These are phyloP conservation scores for Orobanche coerulescens DNA, from an alignment of 257 asterid genomes.

Conservation along the genomic window DNA sequence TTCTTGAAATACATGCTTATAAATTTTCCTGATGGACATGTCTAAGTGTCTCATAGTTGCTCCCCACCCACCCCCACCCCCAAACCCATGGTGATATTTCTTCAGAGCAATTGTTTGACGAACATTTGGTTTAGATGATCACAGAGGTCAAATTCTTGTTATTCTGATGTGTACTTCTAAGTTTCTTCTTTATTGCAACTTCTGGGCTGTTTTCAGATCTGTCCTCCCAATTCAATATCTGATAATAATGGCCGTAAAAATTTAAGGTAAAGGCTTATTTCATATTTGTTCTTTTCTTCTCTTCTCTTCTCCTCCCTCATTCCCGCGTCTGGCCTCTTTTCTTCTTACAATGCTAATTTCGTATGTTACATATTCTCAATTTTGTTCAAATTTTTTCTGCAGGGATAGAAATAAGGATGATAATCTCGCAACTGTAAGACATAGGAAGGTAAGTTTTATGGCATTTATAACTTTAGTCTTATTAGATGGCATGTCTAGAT, in stretches of 20 bases:
- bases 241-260: slow-evolving; percentile 58
- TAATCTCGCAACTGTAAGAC: slow-evolving; percentile 41
- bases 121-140: background rate
- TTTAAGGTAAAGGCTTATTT: slow-evolving; percentile 36
- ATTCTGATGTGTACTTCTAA: background rate
- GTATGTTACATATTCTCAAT: slow-evolving; percentile 14
- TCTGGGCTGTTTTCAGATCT: slow-evolving; percentile 32
- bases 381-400: slow-evolving; percentile 20
- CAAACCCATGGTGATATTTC: no score
- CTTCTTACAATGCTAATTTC: background rate
- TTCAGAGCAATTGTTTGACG: no score
- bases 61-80: no score
- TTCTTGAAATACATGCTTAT: background rate
- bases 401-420: slow-evolving; percentile 63
- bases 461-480: background rate
- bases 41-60: no score
- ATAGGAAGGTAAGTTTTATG: slow-evolving; percentile 53
- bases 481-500: background rate
- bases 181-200: background rate
- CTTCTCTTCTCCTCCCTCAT: background rate
- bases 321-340: background rate
- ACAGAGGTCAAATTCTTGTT: background rate
- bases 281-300: background rate
- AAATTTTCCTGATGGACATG: background rate
- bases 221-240: slow-evolving; percentile 30